Evolutionary conservation across 805 yeast genomes (phyloP), one percentile per base, ranked within the genome.

Genomic region (Wickerhamomyces chambardii): DNA sequence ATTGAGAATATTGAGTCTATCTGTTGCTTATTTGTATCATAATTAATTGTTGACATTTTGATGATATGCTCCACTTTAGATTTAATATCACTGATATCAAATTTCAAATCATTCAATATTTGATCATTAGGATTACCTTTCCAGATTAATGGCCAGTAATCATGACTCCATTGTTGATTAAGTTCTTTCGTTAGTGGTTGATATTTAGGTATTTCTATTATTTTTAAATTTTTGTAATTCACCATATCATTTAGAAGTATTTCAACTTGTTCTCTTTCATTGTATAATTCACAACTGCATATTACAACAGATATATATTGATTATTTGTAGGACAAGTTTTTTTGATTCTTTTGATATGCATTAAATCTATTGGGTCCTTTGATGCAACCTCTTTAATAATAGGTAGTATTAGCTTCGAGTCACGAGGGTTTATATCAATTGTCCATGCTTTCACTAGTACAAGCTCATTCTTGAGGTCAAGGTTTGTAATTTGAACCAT

Each of bases 131-230:
- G 94, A 50, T 89, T 86, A 0, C 97, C 97, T 45, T 87, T 78
- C 97, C 97, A 92, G 28, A 85, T 68, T 36, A 85, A 59, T 0
- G 97, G 97, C 98, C 97, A 90, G 44, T 69, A 72, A 15, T 60
- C 44, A 4, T 55, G 37, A 3, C 87, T 70, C 96, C 96, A 89
- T 29, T 63, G 61, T 1, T 56, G 39, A 17, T 81, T 70, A 14
- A 75, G 55, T n/a, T 79, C 86, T 44, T 79, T 83, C 4, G 85
- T 75, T 5, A 70, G 64, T 0, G 97, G 95, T n/a, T 72, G 68
- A 37, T 64, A 65, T 18, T 48, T 48, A 0, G 97, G 92, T 2
- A 84, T 73, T 4, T 56, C 38, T 3, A 50, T 40, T 18, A 43
- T 29, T 21, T 30, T 44, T 15, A 56, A 28, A n/a, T 46, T 43